phyloP scores from a whole-genome alignment of 176 grass and related monocot genomes.

The bread wheat (Triticum aestivum) region IWGSC_CS_RefSeq_v2.1 NC_057809.1:436470581-436471080 shows the following conservation, averaged over 20 bases:
- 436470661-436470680: too few relatives aligned
- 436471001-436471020: neutral
- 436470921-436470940: neutral
- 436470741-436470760: too few relatives aligned
- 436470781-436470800: neutral
- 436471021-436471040: neutral
- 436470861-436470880: slow-evolving; percentile 3
- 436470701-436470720: too few relatives aligned
- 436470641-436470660: too few relatives aligned
- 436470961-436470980: neutral
- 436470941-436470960: neutral
- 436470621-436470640: too few relatives aligned
- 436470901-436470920: slow-evolving; percentile 1
- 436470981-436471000: neutral
- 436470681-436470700: too few relatives aligned
- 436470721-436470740: too few relatives aligned
- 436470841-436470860: neutral
- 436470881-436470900: neutral
- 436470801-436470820: neutral
- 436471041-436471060: slow-evolving; percentile 70
- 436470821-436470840: neutral
- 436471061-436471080: slow-evolving; percentile 74
- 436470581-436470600: too few relatives aligned
- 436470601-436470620: too few relatives aligned
- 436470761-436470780: too few relatives aligned